Conservation (phyloP, 441 rosid genomes). For the Populus hybrid region DNA sequence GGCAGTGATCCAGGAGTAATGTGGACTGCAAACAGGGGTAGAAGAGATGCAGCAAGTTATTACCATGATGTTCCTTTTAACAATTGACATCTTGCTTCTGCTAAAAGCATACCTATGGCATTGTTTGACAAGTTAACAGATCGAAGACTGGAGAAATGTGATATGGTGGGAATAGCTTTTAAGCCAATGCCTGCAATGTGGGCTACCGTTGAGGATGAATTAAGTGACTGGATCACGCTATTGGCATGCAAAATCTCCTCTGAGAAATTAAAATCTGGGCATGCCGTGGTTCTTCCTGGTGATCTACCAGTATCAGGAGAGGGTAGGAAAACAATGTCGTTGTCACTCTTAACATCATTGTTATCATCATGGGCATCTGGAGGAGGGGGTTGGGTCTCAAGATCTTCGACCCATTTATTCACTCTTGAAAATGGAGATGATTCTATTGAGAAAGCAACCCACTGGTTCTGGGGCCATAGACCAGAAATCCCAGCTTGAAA, state of each 20-base stretch:
- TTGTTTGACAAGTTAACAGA: slow-evolving; percentile 80
- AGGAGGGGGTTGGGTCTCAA: slow-evolving; percentile 32
- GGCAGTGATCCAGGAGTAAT: slow-evolving; percentile 74
- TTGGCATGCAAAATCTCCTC: slow-evolving; percentile 75
- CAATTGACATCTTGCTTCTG: neutral
- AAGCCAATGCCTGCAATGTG: slow-evolving; percentile 74
- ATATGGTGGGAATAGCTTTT: slow-evolving; percentile 69
- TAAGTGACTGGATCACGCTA: slow-evolving; percentile 65
- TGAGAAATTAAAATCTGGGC: slow-evolving; percentile 38
- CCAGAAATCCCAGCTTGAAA: slow-evolving; percentile 38
- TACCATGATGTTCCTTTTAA: neutral
- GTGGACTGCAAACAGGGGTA: slow-evolving; percentile 49
- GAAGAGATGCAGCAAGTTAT: neutral
- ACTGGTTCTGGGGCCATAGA: slow-evolving; percentile 72
- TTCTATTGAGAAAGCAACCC: slow-evolving; percentile 77
- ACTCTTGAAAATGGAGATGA: slow-evolving; percentile 68
- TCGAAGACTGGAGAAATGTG: slow-evolving; percentile 72
- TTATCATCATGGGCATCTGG: slow-evolving; percentile 22
- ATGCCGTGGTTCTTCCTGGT: slow-evolving; percentile 23
- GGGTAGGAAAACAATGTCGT: slow-evolving; percentile 37
- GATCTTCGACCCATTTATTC: slow-evolving; percentile 78
- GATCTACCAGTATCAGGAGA: slow-evolving; percentile 55
- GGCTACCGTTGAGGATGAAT: slow-evolving; percentile 82
- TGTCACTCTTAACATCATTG: slow-evolving; percentile 34
- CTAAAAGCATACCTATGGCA: slow-evolving; percentile 57